Percentiles rank a stretch among this genome's conserved stretches.
These are phyloP conservation scores for Solanum dulcamara DNA, from an alignment of 257 asterid species.

Conservation along the genomic window DNA sequence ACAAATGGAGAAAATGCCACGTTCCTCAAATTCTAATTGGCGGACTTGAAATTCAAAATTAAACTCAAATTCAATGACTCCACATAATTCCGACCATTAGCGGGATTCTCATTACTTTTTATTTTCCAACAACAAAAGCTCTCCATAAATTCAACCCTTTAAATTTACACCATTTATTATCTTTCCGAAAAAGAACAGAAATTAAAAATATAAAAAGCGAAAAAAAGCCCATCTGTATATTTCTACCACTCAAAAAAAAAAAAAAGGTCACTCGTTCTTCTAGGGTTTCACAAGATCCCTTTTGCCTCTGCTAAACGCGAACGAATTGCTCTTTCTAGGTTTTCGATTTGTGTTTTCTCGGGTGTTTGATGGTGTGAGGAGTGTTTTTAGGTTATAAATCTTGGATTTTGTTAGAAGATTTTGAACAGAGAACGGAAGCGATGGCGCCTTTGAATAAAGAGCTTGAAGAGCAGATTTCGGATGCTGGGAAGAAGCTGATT, in stretches of 20 bases:
- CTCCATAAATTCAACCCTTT: not conserved
- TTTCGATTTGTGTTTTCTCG: not conserved
- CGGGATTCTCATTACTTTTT: not conserved
- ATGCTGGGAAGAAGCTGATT: constrained; percentile 62
- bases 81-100: not conserved
- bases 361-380: not conserved
- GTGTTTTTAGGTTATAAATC: not conserved
- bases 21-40: not conserved
- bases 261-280: not conserved
- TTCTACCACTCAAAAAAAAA: not conserved
- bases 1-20: not conserved
- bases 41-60: not conserved
- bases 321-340: not conserved
- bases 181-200: not conserved
- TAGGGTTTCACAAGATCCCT: not conserved
- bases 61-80: not conserved
- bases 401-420: not conserved
- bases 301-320: not conserved
- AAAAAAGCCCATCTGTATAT: not conserved
- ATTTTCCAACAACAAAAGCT: not conserved
- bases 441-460: constrained; percentile 14
- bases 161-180: not conserved
- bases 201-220: not conserved
- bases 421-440: not conserved
- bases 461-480: constrained; percentile 48